Conservation (phyloP, 768 basidiomycete genomes). For the Boletus rufocinnamomeus region DNA sequence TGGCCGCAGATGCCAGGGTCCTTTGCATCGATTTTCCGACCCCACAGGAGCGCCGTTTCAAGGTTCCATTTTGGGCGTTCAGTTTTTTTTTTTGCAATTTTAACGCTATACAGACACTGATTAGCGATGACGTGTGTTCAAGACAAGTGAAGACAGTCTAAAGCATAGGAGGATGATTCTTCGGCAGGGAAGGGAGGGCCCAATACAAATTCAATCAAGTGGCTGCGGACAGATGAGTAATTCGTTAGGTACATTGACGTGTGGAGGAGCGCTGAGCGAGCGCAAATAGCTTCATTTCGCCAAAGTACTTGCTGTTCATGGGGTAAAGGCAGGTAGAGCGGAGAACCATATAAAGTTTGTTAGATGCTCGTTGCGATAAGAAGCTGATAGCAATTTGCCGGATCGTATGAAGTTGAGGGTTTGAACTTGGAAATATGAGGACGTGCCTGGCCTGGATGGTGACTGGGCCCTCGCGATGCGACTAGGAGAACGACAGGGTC, state of each 20-base stretch:
- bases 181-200: not conserved
- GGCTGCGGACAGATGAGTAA: conserved; percentile 26
- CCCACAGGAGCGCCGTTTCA: not conserved
- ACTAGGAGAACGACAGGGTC: not conserved
- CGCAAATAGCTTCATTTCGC: conserved; percentile 30
- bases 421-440: not conserved
- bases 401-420: not conserved
- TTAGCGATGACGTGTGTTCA: not conserved
- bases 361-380: conserved; percentile 24
- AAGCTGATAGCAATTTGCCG: conserved; percentile 20
- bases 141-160: not conserved
- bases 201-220: conserved; percentile 13
- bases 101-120: not conserved
- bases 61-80: too few relatives aligned
- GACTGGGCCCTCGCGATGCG: too few relatives aligned
- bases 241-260: conserved; percentile 31
- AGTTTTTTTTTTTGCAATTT: too few relatives aligned
- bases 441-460: conserved; percentile 2
- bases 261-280: conserved; percentile 10
- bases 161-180: not conserved
- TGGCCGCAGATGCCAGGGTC: not conserved
- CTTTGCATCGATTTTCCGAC: not conserved
- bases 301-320: conserved; percentile 14
- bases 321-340: conserved; percentile 26
- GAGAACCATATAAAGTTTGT: conserved; percentile 26